Conservation (phyloP, 2,329 filamentous ascomycete genomes). For the Aspergillus uvarum region DNA sequence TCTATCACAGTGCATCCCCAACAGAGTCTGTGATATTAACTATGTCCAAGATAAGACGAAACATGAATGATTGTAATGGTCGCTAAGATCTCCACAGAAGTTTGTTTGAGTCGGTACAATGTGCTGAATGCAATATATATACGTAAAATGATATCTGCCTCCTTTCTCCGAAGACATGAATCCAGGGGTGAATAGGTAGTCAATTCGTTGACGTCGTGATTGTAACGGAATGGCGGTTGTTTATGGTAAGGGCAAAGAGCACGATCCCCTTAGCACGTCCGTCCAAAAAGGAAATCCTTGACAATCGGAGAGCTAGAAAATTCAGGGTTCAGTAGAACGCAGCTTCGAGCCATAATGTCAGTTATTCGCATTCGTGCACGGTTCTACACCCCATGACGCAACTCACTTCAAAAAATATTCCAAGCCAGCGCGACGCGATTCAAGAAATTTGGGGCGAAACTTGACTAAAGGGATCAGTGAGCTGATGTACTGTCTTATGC, state of each 20-base stretch:
- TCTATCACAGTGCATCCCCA: not conserved
- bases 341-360: constrained; percentile 53
- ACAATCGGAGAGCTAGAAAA: constrained; percentile 88
- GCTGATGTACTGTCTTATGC: not conserved
- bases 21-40: not conserved
- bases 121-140: not conserved
- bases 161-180: not conserved
- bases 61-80: not conserved
- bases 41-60: not conserved
- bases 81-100: not conserved
- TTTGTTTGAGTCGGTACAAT: not conserved
- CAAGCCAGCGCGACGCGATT: constrained; percentile 76
- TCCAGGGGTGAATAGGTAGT: not conserved
- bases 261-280: constrained; percentile 24
- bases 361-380: constrained; percentile 11
- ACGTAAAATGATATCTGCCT: not conserved
- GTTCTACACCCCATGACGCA: constrained; percentile 4
- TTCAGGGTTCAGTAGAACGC: constrained; percentile 87
- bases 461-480: constrained; percentile 47
- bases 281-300: constrained; percentile 79
- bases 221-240: not conserved
- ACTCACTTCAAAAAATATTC: constrained; percentile 91
- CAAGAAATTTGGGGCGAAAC: constrained; percentile 81
- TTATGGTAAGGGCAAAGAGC: not conserved
- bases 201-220: constrained; percentile 7